Base-by-base conservation (phyloP, 208 protist genomes). In the Trypanosoma boissoni region DNA sequence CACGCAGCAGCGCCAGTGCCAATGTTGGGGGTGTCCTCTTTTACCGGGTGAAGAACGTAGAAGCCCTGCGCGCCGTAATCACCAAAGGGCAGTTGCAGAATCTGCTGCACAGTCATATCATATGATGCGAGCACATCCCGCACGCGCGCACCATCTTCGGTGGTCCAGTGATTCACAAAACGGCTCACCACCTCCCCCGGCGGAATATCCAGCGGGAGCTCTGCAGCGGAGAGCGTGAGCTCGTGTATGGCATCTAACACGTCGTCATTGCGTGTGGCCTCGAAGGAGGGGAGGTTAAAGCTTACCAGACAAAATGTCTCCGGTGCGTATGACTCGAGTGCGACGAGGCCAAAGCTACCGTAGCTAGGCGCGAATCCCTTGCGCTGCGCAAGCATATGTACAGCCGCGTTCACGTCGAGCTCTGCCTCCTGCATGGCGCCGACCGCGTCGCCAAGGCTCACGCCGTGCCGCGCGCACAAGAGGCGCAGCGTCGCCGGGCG, bases 41-140 rank as follows among this genome's bases (percentile, higher is more conserved):
- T 86, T 23, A 89, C 73, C 2, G 88, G 88, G 44, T 78, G 29
- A 27, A 88, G 45, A 34, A 95, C 76, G 51, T 86, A 64, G 57
- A 95, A 92, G 21, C 84, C 88, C 60, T 95, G 84, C 21, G 78
- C 83, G 41, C 82, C 69, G 52, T 95, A 95, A 36, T 92, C 88
- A 14, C 88, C 88, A 64, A 86, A 81, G 0, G 88, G 85, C 16
- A 95, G 68, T 36, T 88, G 49, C n/a, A 92, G 20, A 29, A 95
- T 82, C 23, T 72, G 69, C 41, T 75, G 72, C 43, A 91, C 74
- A 16, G 70, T 74, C 18, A 95, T 66, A 51, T 89, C 78, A 60
- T 83, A 82, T 27, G 59, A 58, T 18, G 69, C 32, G 36, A 92
- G 61, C 18, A 95, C 24, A 1, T 81, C 78, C 16, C 55, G 44